Conservation (phyloP, 768 basidiomycete species). For the Punctularia strigosozonata region DNA sequence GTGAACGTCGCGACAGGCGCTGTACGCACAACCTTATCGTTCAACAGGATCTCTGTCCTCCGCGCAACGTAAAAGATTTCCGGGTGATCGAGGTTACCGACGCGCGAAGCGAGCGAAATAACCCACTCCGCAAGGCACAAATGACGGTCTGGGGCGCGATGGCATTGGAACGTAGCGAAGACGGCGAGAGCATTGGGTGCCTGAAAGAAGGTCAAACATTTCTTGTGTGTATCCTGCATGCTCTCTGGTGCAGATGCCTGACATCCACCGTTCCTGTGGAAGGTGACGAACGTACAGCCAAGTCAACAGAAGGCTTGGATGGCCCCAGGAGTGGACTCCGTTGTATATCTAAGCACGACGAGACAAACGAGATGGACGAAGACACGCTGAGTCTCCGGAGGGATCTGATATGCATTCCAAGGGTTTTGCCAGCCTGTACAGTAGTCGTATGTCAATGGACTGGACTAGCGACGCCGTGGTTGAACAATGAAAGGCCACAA, state of each 20-base stretch:
- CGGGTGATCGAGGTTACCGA: conserved; percentile 62
- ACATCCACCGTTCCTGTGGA: conserved; percentile 1
- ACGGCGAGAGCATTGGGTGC: conserved; percentile 28
- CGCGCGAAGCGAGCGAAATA: conserved; percentile 37
- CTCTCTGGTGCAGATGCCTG: background rate
- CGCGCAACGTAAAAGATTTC: conserved; percentile 66
- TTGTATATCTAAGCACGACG: conserved; percentile 60
- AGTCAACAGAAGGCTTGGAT: conserved; percentile 65
- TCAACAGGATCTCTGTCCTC: conserved; percentile 47
- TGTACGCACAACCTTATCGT: background rate
- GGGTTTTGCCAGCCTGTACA: no score
- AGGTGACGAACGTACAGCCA: conserved; percentile 64
- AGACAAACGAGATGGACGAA: conserved; percentile 54
- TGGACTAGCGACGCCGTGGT: no score
- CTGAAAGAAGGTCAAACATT: conserved; percentile 60
- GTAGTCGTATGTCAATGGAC: no score
- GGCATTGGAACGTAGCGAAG: conserved; percentile 37
- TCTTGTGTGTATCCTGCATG: conserved; percentile 31
- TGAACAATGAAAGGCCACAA: no score
- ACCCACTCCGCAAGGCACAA: conserved; percentile 52
- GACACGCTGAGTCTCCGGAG: no score
- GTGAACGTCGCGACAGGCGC: conserved; percentile 25
- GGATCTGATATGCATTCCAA: no score
- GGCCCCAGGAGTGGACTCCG: conserved; percentile 42
- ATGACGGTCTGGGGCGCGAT: conserved; percentile 79